Evolutionary conservation across 1,139 yeast genomes (phyloP).

Genomic region (Saccharomycopsis phalli): DNA sequence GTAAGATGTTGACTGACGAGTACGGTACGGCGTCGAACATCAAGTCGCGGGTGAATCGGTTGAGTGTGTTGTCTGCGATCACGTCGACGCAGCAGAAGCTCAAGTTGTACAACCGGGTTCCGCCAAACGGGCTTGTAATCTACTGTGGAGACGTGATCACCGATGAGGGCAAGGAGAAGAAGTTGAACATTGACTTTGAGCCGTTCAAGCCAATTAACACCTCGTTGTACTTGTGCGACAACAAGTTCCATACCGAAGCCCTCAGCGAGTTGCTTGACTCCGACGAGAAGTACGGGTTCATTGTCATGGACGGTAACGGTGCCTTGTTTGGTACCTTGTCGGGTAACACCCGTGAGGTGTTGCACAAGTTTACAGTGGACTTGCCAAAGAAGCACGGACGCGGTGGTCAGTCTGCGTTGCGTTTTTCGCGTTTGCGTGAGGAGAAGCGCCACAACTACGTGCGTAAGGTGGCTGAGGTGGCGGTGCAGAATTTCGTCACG

Average conservation of each 20-base stretch:
- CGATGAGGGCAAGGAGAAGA: conserved; percentile 95
- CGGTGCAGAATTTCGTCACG: conserved; percentile 92
- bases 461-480: conserved; percentile 95
- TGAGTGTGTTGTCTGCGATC: conserved; percentile 91
- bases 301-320: conserved; percentile 99
- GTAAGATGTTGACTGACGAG: conserved; percentile 94
- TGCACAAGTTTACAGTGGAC: conserved; percentile 95
- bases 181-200: conserved; percentile 88
- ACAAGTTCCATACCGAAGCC: conserved; percentile 96
- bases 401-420: conserved; percentile 99
- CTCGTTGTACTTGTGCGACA: conserved; percentile 89
- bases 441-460: conserved; percentile 98
- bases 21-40: conserved; percentile 98
- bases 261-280: conserved; percentile 86
- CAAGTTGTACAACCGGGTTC: conserved; percentile 81
- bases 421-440: conserved; percentile 97
- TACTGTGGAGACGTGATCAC: conserved; percentile 98
- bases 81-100: conserved; percentile 96
- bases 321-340: conserved; percentile 92
- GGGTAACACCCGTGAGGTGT: conserved; percentile 92
- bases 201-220: conserved; percentile 98
- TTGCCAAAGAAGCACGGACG: conserved; percentile 99
- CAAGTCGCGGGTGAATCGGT: conserved; percentile 92
- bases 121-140: conserved; percentile 87
- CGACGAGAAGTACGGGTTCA: conserved; percentile 94